Base-by-base conservation (phyloP, 2,329 filamentous ascomycete species). In the Graphilbum fragrans region DNA sequence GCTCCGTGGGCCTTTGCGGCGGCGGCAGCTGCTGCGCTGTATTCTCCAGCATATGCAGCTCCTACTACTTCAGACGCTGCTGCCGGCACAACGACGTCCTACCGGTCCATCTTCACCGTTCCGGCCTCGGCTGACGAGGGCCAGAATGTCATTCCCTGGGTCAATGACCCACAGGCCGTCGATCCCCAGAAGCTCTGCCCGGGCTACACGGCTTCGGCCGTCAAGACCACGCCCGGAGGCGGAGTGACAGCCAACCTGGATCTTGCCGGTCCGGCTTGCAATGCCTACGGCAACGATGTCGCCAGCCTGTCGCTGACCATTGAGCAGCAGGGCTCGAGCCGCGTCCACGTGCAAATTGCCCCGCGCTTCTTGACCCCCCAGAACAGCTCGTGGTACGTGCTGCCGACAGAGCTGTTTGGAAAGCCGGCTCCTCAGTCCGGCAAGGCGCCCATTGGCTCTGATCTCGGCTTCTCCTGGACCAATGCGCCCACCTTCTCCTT, bases 241-340 rank as follows among this genome's bases (percentile, higher is more conserved):
- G 74, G 74, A 9, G 61, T 92, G 41, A 82, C 74, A 1, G 86
- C 85, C 2, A 70, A 82, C 48, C 65, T 94, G 37, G 69, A 61
- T 3, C 69, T 93, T 11, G 81, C 81, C 8, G 85, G 84, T 0
- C 52, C 65, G 10, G 67, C 80, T 6, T 92, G 86, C 64, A 82
- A 90, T 57, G 72, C 77, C 19, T 93, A 90, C 48, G 86, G 86
- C 0, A 80, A 70, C 8, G 86, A 93, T 54, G 64, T 93, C 22
- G 67, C 78, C 20, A 63, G 70, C 5, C 63, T 93, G 38, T 70
- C 68, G 29, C 62, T 93, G 25, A 70, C 74, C 3, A 79, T 92
- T 12, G 73, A 80, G 52, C 32, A 43, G 8, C 45, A 49, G 41
- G 38, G 27, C 17, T 18, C 23, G 12, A 73, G 84, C 50, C 70